Evolutionary conservation across 225 moss, liverwort and hornwort genomes (phyloP).

Genomic region (Asterella californica): DNA sequence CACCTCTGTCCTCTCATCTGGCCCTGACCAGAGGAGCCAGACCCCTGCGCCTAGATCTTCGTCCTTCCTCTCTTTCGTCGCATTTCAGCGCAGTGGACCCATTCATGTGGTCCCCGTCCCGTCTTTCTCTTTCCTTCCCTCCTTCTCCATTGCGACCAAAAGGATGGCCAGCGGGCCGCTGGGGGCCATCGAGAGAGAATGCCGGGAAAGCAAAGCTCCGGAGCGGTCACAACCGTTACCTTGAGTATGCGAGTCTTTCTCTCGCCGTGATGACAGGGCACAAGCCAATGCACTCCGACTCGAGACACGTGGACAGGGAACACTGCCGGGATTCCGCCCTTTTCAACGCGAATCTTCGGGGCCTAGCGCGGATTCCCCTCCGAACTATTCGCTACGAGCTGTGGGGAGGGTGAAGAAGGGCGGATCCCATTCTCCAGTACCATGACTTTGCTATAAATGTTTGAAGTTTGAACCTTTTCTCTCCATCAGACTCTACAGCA

Average conservation of each 20-base stretch:
- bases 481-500: too few species aligned
- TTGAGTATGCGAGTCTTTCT: neutral
- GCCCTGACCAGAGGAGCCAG: neutral
- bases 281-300: neutral
- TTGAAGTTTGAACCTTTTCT: too few species aligned
- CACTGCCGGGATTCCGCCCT: neutral
- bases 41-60: neutral
- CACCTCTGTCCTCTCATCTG: neutral
- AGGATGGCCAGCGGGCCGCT: neutral
- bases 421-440: too few species aligned
- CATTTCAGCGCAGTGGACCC: neutral
- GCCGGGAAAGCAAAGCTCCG: neutral
- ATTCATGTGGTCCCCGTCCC: slow-evolving; percentile 5
- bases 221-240: neutral
- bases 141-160: neutral
- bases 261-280: neutral
- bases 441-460: too few species aligned
- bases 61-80: neutral
- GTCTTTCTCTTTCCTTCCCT: too few species aligned
- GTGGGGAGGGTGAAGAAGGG: too few species aligned
- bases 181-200: neutral
- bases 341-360: neutral
- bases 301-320: too few species aligned
- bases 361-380: neutral
- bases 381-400: neutral